These are phyloP conservation scores for Fusarium circinatum DNA, from an alignment of 2,329 filamentous ascomycete species.

Conservation along the genomic window DNA sequence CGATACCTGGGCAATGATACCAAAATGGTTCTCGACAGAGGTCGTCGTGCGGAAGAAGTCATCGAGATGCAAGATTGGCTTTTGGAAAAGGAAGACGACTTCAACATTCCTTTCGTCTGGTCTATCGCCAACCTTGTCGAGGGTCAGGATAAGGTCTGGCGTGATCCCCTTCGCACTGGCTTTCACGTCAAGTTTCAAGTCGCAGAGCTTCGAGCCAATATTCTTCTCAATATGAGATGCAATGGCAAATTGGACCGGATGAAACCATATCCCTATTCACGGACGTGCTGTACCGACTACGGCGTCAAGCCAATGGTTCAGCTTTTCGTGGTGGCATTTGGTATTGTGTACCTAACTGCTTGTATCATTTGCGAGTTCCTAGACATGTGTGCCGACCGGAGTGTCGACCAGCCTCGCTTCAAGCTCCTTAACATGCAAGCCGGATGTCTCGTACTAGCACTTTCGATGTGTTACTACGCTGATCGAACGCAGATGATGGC, in stretches of 20 bases:
- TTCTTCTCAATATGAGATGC: conserved; percentile 65
- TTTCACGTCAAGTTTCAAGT: conserved; percentile 46
- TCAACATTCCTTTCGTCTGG: conserved; percentile 24
- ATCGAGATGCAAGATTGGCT: conserved; percentile 35
- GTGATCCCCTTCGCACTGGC: conserved; percentile 32
- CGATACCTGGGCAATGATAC: conserved; percentile 25
- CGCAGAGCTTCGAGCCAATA: conserved; percentile 46
- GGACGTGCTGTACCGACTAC: conserved; percentile 65
- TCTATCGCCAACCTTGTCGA: conserved; percentile 6
- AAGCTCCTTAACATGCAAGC: conserved; percentile 33
- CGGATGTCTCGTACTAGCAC: conserved; percentile 33
- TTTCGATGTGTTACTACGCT: conserved; percentile 41
- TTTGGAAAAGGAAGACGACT: not conserved
- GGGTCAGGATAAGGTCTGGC: conserved; percentile 27
- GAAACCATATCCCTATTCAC: conserved; percentile 53
- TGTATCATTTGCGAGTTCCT: conserved; percentile 28
- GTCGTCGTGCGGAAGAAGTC: conserved; percentile 25
- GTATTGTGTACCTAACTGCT: conserved; percentile 9
- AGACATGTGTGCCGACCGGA: not conserved
- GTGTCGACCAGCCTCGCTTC: not conserved
- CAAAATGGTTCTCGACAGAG: not conserved
- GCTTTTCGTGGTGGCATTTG: conserved; percentile 30
- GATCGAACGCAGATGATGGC: conserved; percentile 44
- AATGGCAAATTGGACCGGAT: conserved; percentile 51
- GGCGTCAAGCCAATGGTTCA: conserved; percentile 21